Base-by-base conservation (phyloP, 2,329 filamentous ascomycete genomes). In the Penicillium sp. region DNA sequence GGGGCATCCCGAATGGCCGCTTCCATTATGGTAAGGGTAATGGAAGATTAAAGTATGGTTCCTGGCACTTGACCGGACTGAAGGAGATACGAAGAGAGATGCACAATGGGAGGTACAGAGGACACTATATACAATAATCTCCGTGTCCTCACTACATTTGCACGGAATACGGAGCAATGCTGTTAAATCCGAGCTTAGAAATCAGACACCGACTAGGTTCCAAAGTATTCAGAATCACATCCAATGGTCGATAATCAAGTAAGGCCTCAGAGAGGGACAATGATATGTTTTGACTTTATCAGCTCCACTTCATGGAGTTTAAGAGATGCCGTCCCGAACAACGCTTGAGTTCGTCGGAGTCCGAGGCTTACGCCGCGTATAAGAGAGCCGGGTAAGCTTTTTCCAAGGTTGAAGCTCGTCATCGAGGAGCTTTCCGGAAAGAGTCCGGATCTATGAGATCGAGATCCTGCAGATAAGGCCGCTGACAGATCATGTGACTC, bases 1-100 rank as follows among this genome's bases (percentile, higher is more conserved):
- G 73, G 67, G 25, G 75, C 71, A 47, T 77, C 75, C 34, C 75
- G 67, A 43, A 61, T 44, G 19, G 75, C 48, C 37, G 58, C 47
- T 13, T 54, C 50, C 57, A 62, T 62, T 34, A 13, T 4, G 25
- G n/a, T 25, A 22, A 14, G 10, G 3, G 2, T n/a, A n/a, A n/a
- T n/a, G n/a, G n/a, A n/a, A n/a, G n/a, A n/a, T n/a, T n/a, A n/a
- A n/a, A n/a, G n/a, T n/a, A n/a, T n/a, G n/a, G n/a, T n/a, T n/a
- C n/a, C n/a, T n/a, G n/a, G n/a, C n/a, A n/a, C n/a, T 25, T 13
- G 13, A 25, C 5, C 5, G 8, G 37, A 29, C 18, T 36, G 13
- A 12, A 12, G 19, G 14, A 11, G 14, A 27, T 14, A 27, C 9
- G 14, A 14, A 13, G 25, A 28, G 6, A 35, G 22, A 9, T 28